Base-by-base conservation (phyloP, 2,329 filamentous ascomycete genomes). In the Epichloe festucae region DNA sequence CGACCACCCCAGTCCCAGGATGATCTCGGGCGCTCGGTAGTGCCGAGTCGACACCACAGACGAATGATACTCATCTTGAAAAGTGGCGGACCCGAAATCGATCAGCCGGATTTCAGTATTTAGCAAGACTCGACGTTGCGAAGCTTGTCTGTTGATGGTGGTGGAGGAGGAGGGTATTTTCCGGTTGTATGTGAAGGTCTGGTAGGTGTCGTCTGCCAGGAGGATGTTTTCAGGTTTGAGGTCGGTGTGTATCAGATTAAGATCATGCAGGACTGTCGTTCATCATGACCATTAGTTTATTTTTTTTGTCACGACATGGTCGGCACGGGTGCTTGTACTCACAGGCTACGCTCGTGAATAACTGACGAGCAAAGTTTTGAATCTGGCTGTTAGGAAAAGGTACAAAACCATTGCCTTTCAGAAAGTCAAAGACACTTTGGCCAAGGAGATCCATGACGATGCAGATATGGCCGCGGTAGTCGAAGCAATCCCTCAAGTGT, bases 321-420 rank as follows among this genome's bases (percentile, higher is more conserved):
- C 35, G 3, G 11, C 5, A 40, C 19, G n/a, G 47, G 19, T 34
- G 27, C 14, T 27, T 8, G 39, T 34, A 81, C 88, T 76, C 73
- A 95, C 89, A 98, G 53, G 93, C 93, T 62, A 98, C 94, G 62
- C 91, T 97, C n/a, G 91, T 97, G 55, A 98, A 87, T 15, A 98
- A 75, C 65, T 98, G 93, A 48, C 91, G 82, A 46, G 93, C 93
- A 74, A 98, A 97, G 65, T 81, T 91, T 67, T 97, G 93, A 53
- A 98, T 98, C 68, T 98, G 93, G 58, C 90, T 96, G 74, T 94
- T 97, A 12, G 93, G 93, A 63, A 98, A 98, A 0, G 93, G 93
- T 17, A 95, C 89, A 64, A 98, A 98, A 57, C 81, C 79, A 64
- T 97, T 97, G 62, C 85, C 84, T 72, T 98, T 98, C 46, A 98